Evolutionary conservation across 169 alveolate genomes (phyloP).

Genomic region (Plasmodium cynomolgi): DNA sequence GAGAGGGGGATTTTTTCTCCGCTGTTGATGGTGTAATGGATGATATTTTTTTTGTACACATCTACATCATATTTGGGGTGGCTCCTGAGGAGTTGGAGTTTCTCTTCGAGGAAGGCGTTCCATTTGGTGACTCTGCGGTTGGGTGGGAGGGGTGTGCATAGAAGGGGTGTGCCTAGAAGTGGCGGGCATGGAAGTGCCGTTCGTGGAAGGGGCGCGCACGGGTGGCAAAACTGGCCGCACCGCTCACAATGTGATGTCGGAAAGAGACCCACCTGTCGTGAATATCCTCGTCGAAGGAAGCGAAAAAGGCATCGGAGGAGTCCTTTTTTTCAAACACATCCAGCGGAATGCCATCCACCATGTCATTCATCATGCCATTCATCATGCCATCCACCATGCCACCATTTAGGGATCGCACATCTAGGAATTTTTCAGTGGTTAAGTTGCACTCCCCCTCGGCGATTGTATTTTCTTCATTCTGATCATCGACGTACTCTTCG

Average conservation of each 20-base stretch:
- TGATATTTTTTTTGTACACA: conserved; percentile 29
- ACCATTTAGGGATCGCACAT: conserved; percentile 3
- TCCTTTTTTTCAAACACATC: conserved; percentile 18
- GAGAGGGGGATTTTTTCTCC: conserved; percentile 26
- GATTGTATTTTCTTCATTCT: background rate
- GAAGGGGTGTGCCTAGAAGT: background rate
- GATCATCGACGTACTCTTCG: conserved; percentile 20
- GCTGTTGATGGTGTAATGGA: conserved; percentile 16
- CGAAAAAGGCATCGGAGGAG: background rate
- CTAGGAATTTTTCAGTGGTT: background rate
- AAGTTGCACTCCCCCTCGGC: background rate
- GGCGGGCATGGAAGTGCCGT: background rate
- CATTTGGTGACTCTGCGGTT: conserved; percentile 36
- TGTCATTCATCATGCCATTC: conserved; percentile 3
- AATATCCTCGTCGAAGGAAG: conserved; percentile 20
- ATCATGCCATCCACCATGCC: background rate
- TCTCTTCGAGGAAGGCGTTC: conserved; percentile 43
- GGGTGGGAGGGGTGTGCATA: background rate
- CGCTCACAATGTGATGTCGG: background rate
- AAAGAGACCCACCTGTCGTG: conserved; percentile 42
- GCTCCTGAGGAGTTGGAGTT: conserved; percentile 9
- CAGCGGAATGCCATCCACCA: background rate
- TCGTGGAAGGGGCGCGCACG: background rate
- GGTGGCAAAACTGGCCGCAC: background rate
- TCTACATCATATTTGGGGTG: conserved; percentile 63